Conservation (phyloP, 2,329 filamentous ascomycete species). For the Purpureocillium lavendulum region DNA sequence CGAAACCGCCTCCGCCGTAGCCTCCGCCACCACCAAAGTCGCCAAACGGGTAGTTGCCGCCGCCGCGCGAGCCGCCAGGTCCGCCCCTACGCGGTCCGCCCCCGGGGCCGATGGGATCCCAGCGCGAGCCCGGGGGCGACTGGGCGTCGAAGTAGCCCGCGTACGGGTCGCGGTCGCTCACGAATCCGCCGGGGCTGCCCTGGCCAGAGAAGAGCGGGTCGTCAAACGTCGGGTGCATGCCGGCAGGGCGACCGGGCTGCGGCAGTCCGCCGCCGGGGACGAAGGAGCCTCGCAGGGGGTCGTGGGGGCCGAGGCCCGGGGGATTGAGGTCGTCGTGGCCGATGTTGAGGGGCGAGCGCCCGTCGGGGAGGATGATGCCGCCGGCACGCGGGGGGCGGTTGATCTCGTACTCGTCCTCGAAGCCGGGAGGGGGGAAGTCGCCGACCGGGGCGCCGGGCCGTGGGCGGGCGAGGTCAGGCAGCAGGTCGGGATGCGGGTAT, state of each 20-base stretch:
- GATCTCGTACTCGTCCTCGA: conserved; percentile 88
- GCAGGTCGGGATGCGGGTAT: conserved; percentile 57
- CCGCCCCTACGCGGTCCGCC: conserved; percentile 38
- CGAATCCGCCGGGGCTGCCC: conserved; percentile 16
- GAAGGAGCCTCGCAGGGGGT: conserved; percentile 65
- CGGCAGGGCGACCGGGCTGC: conserved; percentile 55
- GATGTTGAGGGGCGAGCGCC: conserved; percentile 56
- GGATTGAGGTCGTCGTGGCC: conserved; percentile 87
- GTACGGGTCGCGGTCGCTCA: conserved; percentile 27
- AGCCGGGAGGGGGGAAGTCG: conserved; percentile 79
- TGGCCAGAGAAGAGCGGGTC: conserved; percentile 72
- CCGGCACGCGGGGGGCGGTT: conserved; percentile 43
- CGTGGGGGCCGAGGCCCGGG: conserved; percentile 73
- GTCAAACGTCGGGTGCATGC: conserved; percentile 95
- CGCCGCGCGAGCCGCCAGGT: conserved; percentile 23
- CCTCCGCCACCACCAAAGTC: conserved; percentile 20
- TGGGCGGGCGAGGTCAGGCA: conserved; percentile 47
- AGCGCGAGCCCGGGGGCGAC: conserved; percentile 81
- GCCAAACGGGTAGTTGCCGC: conserved; percentile 30
- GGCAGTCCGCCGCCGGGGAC: conserved; percentile 52
- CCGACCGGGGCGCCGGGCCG: conserved; percentile 58
- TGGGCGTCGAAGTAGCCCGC: conserved; percentile 46
- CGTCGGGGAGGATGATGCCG: conserved; percentile 28
- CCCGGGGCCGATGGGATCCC: conserved; percentile 77
- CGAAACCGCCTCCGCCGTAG: conserved; percentile 19